Base-by-base conservation (phyloP, 2,329 filamentous ascomycete genomes). In the Aplosporella prunicola region DNA sequence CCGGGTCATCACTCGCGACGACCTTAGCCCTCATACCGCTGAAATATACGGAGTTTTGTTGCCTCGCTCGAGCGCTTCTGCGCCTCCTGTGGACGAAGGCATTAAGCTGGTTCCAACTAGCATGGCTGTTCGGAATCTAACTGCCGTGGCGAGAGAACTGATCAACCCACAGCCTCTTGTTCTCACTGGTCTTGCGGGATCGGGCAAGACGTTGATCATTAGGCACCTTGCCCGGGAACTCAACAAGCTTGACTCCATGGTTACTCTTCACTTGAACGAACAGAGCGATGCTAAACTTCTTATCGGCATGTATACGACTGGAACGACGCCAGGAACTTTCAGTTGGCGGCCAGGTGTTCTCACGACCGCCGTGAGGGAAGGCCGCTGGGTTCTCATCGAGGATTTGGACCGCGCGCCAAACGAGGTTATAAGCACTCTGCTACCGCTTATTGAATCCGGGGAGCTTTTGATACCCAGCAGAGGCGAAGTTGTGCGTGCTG, bases 281-380 rank as follows among this genome's bases (percentile, higher is more conserved):
- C 93, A 99, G 60, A 96, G 88, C 2, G 91, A 99, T 61, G 88
- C 89, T 0, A 99, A 98, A 60, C 83, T 93, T 66, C 75, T 99
- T 26, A 77, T 98, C 45, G 91, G 91, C 3, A 77, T 96, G 56
- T 96, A 99, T 61, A 84, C 89, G 1, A 91, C 87, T 15, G 88
- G 87, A 41, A 76, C 82, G 11, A 82, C 80, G 43, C 88, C 87
- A 1, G 88, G 88, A 2, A 88, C 84, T 8, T 98, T 98, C 56
- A 75, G 76, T 34, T 99, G 91, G 91, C 78, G 84, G 42, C 77
- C 91, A 3, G 91, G 91, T 61, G 84, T 96, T 14, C 67, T 99
- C 48, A 95, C 91, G 0, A 93, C 86, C 20, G 93, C 93, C 23
- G 87, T 96, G 3, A 80, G 75, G 52, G 89, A 98, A 66, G 93